Base-by-base conservation (phyloP, 1,284 basidiomycete genomes). In the Boletus sp. region DNA sequence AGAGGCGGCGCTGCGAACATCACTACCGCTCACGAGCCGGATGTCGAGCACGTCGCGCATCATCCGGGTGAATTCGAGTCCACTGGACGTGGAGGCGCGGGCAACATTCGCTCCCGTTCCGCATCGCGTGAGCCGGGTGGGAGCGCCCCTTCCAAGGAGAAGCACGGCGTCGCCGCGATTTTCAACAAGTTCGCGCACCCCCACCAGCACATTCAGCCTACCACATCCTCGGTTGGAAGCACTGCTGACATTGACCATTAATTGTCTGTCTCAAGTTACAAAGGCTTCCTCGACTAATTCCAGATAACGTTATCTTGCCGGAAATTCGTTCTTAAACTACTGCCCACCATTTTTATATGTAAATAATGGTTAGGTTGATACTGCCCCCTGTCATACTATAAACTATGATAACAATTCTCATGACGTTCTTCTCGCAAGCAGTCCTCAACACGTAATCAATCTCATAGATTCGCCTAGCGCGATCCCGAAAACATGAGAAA, bases 31-130 rank as follows among this genome's bases (percentile, higher is more conserved):
- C 67, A 69, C 22, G 63, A 64, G 6, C 78, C 78, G 0, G 57
- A 62, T 1, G 59, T 71, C 36, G 76, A 80, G 48, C 61, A 58
- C 10, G 56, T 60, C 35, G 16, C 48, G 6, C 66, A 66, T 34
- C 63, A 59, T 47, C 51, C 56, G 9, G 50, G 53, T 8, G 64
- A 64, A 1, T 65, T 62, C 35, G 72, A 73, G 50, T 77, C 77
- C 16, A 72, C 75, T 12, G 87, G 86, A 3, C 78, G 87, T 17
- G 87, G 88, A n/a, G 88, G 87, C 8, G 77, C 69, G 5, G 88
- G 88, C 10, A 90, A 91, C 61, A 80, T 88, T 47, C 77, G 76
- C 32, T 70, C 74, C 12, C 68, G 69, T 32, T 74, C 72, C 14
- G 57, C 37, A 3, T 72, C 73, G n/a, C 70, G 71, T 16, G 69